Evolutionary conservation across 352 stramenopile species (phyloP).

Genomic region (Phytopythium kandeliae): DNA sequence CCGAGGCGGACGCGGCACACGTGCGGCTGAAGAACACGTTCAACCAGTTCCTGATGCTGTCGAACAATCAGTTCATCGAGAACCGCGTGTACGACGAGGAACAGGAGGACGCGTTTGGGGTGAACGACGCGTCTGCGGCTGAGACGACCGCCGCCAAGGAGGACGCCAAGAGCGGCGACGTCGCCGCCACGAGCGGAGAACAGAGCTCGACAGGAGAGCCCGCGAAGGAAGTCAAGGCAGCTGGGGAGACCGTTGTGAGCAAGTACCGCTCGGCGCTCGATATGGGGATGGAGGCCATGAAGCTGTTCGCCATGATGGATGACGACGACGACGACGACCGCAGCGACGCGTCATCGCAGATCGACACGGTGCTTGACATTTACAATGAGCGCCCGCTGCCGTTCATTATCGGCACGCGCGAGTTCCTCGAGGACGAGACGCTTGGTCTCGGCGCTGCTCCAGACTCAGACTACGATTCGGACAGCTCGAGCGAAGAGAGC

Average conservation of each 20-base stretch:
- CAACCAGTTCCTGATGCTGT: constrained; percentile 86
- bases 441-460: constrained; percentile 69
- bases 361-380: constrained; percentile 81
- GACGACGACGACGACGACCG: constrained; percentile 40
- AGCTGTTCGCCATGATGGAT: constrained; percentile 79
- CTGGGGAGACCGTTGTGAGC: constrained; percentile 51
- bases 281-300: constrained; percentile 79
- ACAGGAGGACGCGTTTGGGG: constrained; percentile 60
- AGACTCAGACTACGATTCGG: constrained; percentile 32
- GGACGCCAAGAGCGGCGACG: constrained; percentile 14
- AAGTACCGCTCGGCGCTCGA: constrained; percentile 73
- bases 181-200: constrained; percentile 5
- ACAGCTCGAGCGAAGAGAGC: constrained; percentile 39
- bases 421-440: constrained; percentile 84
- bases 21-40: constrained; percentile 81
- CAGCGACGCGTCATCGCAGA: constrained; percentile 42
- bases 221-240: constrained; percentile 18
- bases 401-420: constrained; percentile 83
- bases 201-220: constrained; percentile 4
- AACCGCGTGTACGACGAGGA: constrained; percentile 88
- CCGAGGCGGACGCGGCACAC: constrained; percentile 57
- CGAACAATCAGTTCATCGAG: constrained; percentile 87
- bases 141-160: constrained; percentile 3
- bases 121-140: constrained; percentile 10
- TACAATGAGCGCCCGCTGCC: constrained; percentile 85